A percentile compares a stretch with the other conserved stretches of the same genome.
Conservation (phyloP, 768 basidiomycete genomes). For the Kondoa subrosea region DNA sequence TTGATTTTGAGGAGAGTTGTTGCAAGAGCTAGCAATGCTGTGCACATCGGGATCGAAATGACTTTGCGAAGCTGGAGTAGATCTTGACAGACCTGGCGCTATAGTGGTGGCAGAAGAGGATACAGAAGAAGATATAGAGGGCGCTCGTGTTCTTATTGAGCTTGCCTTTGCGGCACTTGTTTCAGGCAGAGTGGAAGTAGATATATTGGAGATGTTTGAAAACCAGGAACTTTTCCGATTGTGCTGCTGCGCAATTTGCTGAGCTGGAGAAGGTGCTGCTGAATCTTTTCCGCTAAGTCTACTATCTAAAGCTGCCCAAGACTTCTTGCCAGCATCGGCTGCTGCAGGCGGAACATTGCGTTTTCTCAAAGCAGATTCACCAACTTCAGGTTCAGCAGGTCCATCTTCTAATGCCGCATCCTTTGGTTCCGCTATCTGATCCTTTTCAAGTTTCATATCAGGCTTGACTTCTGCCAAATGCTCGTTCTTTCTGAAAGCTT, state of each 20-base stretch:
- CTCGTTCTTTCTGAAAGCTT: conserved; percentile 39
- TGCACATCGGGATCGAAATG: no score
- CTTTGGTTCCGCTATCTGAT: background rate
- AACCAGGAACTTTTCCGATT: conserved; percentile 18
- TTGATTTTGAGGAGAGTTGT: background rate
- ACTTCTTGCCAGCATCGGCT: background rate
- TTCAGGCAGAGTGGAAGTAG: background rate
- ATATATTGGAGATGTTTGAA: background rate
- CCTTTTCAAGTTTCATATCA: conserved; percentile 3
- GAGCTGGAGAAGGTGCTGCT: background rate
- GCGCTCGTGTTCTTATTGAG: background rate
- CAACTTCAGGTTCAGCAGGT: background rate
- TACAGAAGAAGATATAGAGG: background rate
- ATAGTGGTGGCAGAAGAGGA: no score
- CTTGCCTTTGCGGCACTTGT: background rate
- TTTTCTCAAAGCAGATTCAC: conserved; percentile 14
- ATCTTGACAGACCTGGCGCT: background rate
- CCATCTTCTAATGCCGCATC: background rate
- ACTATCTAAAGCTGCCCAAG: background rate
- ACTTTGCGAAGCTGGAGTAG: background rate
- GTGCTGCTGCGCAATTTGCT: conserved; percentile 12
- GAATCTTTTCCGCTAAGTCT: background rate
- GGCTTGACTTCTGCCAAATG: conserved; percentile 1
- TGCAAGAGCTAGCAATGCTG: background rate
- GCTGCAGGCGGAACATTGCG: conserved; percentile 3